These are phyloP conservation scores for Agrocybe pediades DNA, from an alignment of 768 basidiomycete species.

Conservation along the genomic window DNA sequence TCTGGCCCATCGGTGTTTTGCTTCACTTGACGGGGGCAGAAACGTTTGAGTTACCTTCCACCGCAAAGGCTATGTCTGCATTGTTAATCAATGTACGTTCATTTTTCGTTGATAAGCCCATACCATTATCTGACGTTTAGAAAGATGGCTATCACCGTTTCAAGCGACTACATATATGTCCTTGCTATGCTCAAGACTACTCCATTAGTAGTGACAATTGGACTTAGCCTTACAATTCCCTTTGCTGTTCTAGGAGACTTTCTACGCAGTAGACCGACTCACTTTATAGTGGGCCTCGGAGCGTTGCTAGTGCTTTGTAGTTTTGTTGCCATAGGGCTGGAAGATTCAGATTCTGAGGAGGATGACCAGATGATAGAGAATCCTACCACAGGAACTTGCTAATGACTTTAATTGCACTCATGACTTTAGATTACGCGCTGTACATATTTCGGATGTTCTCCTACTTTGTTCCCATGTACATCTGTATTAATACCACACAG, in stretches of 20 bases:
- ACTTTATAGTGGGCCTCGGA: conserved; percentile 66
- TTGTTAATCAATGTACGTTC: conserved; percentile 41
- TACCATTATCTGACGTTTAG: background rate
- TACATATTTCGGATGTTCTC: background rate
- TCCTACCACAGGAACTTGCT: too few species aligned
- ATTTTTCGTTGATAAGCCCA: background rate
- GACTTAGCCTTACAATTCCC: conserved; percentile 92
- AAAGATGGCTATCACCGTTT: conserved; percentile 82
- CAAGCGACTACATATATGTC: conserved; percentile 85
- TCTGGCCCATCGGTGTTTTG: conserved; percentile 77
- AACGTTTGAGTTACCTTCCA: conserved; percentile 68
- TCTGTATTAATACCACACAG: background rate
- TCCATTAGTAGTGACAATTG: conserved; percentile 90
- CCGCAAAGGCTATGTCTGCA: conserved; percentile 36
- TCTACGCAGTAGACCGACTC: conserved; percentile 38
- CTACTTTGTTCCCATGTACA: background rate
- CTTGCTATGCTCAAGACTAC: conserved; percentile 97
- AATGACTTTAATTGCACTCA: background rate
- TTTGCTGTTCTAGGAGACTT: conserved; percentile 84
- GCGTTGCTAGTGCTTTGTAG: conserved; percentile 75
- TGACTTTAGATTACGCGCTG: too few species aligned
- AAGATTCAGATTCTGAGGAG: conserved; percentile 23
- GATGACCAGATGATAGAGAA: conserved; percentile 1
- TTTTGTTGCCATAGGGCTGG: conserved; percentile 53
- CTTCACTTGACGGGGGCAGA: conserved; percentile 78